Base-by-base conservation (phyloP, 2,329 filamentous ascomycete genomes). In the Pseudogymnoascus sp. region DNA sequence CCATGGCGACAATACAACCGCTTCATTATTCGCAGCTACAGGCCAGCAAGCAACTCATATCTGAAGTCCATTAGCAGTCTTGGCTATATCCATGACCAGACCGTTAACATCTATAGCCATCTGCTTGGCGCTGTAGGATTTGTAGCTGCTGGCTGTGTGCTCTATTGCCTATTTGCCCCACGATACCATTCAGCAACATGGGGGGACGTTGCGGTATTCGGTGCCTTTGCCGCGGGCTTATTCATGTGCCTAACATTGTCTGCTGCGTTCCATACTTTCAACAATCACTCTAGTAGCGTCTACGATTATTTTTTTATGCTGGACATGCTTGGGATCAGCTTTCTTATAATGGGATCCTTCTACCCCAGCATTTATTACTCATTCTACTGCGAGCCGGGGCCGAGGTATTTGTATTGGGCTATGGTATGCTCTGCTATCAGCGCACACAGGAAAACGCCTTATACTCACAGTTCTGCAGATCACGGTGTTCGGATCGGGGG, bases 1-100 rank as follows among this genome's bases (percentile, higher is more conserved):
- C 50, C 50, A 56, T 56, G 50, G 50, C 50, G 50, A 56, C 50
- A 56, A 14, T 56, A 56, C 50, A 56, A 56, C 28, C 50, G 50
- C n/a, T 56, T 56, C 10, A 56, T 56, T 3, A 56, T 56, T 33
- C 50, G 50, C 50, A 56, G 50, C 6, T 56, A 56, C 50, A 56
- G 50, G 16, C 50, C 50, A 12, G 50, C 50, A 33, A 56, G 50
- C 50, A 56, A 56, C 50, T 56, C 50, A 0, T 56, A 56, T 19
- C 11, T 33, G 1, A 56, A 56, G 28, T 56, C 50, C n/a, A 56
- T 56, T 14, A 56, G 50, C 50, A 56, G 50, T 19, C 28, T 56
- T 19, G 50, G 50, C 10, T 56, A 56, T 16, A 19, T 56, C 26
- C 50, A 56, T 33, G 50, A 56, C 28, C 50, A 56, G 26, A 56